Evolutionary conservation across 2,329 filamentous ascomycete genomes (phyloP).

Genomic region (Achaetomium macrosporum): DNA sequence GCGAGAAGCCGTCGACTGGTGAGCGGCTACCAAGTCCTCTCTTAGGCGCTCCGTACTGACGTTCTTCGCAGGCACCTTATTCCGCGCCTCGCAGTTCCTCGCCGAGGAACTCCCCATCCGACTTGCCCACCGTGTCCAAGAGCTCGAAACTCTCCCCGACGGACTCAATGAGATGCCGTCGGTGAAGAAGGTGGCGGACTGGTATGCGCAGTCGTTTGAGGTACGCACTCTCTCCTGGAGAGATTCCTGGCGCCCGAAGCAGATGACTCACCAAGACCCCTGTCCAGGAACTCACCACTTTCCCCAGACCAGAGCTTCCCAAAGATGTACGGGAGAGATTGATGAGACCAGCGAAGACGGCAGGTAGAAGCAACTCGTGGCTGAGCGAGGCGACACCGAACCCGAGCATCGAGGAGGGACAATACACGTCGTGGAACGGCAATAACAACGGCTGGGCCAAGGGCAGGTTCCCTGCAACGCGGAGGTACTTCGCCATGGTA

Average conservation of each 20-base stretch:
- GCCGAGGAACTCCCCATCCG: slow-evolving; percentile 97
- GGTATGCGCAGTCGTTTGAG: slow-evolving; percentile 99
- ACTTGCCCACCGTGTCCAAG: slow-evolving; percentile 90
- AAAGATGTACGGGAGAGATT: slow-evolving; percentile 73
- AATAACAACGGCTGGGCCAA: slow-evolving; percentile 37
- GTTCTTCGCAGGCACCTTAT: slow-evolving; percentile 67
- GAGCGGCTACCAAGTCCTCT: slow-evolving; percentile 30
- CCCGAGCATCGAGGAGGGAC: slow-evolving; percentile 78
- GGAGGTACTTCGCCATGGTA: slow-evolving; percentile 86
- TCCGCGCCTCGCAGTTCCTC: slow-evolving; percentile 95
- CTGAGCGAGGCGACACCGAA: slow-evolving; percentile 82
- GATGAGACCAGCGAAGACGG: slow-evolving; percentile 56
- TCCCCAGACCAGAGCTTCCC: slow-evolving; percentile 71
- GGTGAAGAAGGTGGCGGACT: slow-evolving; percentile 89
- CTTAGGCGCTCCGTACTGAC: slow-evolving; percentile 4
- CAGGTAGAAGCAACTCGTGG: slow-evolving; percentile 53
- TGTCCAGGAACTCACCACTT: slow-evolving; percentile 77
- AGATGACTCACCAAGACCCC: slow-evolving; percentile 28
- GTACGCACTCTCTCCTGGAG: slow-evolving; percentile 45
- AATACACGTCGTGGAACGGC: slow-evolving; percentile 60
- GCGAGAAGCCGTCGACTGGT: slow-evolving; percentile 88
- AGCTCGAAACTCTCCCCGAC: slow-evolving; percentile 86
- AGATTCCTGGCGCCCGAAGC: background rate
- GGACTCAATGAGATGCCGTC: slow-evolving; percentile 97
- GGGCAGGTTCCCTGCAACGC: slow-evolving; percentile 45